Percentiles rank a stretch among this genome's conserved stretches.
phyloP scores from a whole-genome alignment of 331 rosid genomes.

The Prunus yedoensis region DNA sequence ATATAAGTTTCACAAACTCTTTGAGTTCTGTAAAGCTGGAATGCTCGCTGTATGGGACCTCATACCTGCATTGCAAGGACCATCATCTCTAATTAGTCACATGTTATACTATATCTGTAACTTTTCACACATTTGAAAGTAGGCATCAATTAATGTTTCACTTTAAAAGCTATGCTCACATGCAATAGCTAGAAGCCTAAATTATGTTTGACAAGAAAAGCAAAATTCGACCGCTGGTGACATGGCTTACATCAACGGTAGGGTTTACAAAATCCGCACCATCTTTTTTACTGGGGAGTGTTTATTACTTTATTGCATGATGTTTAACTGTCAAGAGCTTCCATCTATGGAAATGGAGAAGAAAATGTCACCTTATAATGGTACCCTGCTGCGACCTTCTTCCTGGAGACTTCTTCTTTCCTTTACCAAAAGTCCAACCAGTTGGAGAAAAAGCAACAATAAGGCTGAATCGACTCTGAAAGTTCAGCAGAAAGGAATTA shows the following conservation, averaged over 20 bases:
- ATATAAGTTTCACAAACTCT: slow-evolving; percentile 68
- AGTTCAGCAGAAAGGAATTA: slow-evolving; percentile 11
- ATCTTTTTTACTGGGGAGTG: neutral
- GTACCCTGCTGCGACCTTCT: slow-evolving; percentile 95
- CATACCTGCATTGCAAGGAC: slow-evolving; percentile 53
- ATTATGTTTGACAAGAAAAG: neutral
- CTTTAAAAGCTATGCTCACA: neutral
- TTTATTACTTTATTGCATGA: neutral
- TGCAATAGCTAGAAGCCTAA: neutral
- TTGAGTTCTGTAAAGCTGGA: slow-evolving; percentile 83
- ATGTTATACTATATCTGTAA: neutral
- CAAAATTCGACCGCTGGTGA: neutral
- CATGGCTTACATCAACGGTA: no score
- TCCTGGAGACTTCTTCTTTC: slow-evolving; percentile 89
- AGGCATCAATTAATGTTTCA: neutral
- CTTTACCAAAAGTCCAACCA: slow-evolving; percentile 91
- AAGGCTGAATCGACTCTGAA: slow-evolving; percentile 73
- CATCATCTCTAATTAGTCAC: slow-evolving; percentile 6
- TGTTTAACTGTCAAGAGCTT: neutral
- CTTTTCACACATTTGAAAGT: neutral
- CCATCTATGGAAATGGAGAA: neutral
- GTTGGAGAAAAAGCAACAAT: slow-evolving; percentile 95
- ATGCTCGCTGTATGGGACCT: slow-evolving; percentile 96
- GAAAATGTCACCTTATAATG: slow-evolving; percentile 64
- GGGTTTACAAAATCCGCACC: neutral